Evolutionary conservation across 192 early-diverging fungal genomes (phyloP).

Genomic region (Coemansia sp.): DNA sequence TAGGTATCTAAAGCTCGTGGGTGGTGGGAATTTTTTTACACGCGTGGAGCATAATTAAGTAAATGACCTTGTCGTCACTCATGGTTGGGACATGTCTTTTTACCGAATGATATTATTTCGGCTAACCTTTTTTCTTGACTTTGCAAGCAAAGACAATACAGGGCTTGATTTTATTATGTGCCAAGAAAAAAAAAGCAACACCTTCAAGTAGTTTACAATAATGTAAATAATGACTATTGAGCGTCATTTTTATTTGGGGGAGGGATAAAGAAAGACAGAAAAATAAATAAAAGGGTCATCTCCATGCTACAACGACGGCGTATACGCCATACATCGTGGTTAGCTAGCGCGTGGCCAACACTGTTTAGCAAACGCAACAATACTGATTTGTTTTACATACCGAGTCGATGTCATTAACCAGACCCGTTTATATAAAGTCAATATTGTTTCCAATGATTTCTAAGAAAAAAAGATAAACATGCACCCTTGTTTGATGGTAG

Average conservation of each 20-base stretch:
- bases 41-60: too few relatives aligned
- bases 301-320: neutral
- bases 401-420: neutral
- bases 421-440: neutral
- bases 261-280: neutral
- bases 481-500: neutral
- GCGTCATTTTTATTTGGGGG: neutral
- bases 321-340: neutral
- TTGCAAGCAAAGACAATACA: too few relatives aligned
- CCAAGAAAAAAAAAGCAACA: too few relatives aligned
- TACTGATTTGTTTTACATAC: neutral
- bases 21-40: neutral
- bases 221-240: neutral
- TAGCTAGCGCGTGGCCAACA: neutral
- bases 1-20: neutral
- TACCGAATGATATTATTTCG: too few relatives aligned
- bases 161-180: too few relatives aligned
- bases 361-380: neutral
- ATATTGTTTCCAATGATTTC: neutral
- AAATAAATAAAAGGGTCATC: neutral
- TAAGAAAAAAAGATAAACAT: neutral
- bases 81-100: too few relatives aligned
- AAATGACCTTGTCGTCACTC: too few relatives aligned
- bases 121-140: too few relatives aligned
- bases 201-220: too few relatives aligned